A percentile compares a stretch with the other conserved stretches of the same genome.
These are phyloP conservation scores for Aphanomyces euteiches DNA, from an alignment of 352 stramenopile genomes.

Conservation along the genomic window DNA sequence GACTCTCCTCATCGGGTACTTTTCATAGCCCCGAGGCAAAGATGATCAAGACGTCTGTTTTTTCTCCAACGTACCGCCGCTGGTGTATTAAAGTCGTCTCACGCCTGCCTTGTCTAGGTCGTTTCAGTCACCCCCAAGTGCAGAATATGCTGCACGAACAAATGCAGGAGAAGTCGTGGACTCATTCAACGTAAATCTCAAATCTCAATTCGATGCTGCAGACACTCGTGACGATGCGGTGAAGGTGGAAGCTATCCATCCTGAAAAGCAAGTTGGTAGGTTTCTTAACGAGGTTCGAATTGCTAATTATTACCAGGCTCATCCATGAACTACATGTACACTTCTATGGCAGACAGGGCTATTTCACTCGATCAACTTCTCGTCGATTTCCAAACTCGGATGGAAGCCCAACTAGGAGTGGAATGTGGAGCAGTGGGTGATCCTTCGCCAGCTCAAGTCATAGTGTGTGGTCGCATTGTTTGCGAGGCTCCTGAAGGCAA, in stretches of 20 bases:
- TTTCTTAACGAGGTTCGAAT: background rate
- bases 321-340: conserved; percentile 84
- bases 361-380: conserved; percentile 75
- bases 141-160: conserved; percentile 67
- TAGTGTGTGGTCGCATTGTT: conserved; percentile 74
- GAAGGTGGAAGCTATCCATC: conserved; percentile 14
- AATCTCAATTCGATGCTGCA: conserved; percentile 39
- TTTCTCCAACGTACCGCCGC: conserved; percentile 56
- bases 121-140: conserved; percentile 63
- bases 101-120: conserved; percentile 36
- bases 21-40: conserved; percentile 52
- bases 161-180: conserved; percentile 74
- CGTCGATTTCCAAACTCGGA: conserved; percentile 66
- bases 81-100: background rate
- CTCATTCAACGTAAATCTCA: conserved; percentile 75
- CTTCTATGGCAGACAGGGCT: conserved; percentile 66
- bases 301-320: conserved; percentile 34
- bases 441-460: conserved; percentile 68
- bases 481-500: conserved; percentile 82
- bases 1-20: conserved; percentile 52
- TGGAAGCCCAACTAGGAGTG: conserved; percentile 59
- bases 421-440: conserved; percentile 66
- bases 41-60: conserved; percentile 64
- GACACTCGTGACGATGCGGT: conserved; percentile 28
- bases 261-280: conserved; percentile 12